Base-by-base conservation (phyloP, 2,329 filamentous ascomycete species). In the Ophiobolus disseminans region DNA sequence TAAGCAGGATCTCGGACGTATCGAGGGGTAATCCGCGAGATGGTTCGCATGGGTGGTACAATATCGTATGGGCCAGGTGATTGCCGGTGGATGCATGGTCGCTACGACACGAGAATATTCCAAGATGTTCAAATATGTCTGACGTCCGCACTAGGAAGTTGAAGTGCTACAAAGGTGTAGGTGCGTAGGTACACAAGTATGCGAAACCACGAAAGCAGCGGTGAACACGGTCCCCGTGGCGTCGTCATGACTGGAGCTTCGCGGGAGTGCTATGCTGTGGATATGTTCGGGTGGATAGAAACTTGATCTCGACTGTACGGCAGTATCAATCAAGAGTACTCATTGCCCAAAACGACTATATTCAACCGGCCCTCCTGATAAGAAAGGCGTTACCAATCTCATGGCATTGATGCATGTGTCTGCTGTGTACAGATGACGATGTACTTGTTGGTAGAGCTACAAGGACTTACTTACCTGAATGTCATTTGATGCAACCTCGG, bases 21-120 rank as follows among this genome's bases (percentile, higher is more conserved):
- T 45, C 32, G 42, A 26, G 34, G 38, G 35, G 34, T 35, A 35
- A 38, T n/a, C 25, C 20, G 28, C 40, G 44, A 41, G 39, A 28
- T 21, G 37, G 23, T 43, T 26, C 25, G 19, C 36, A 35, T 26
- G 17, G 5, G 48, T 64, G 14, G 50, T 45, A 62, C 57, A 48
- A 55, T 58, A 62, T 64, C 58, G 55, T 49, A 45, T 54, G 45
- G 39, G 38, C 39, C 46, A 39, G 44, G 19, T 37, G 35, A 34
- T 22, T 40, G 21, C 50, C 36, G 32, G 17, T 36, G 32, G 21
- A 59, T 52, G 57, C 50, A 60, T 55, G 45, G 51, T 63, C 46
- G 48, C 59, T 60, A 55, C 45, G 41, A 40, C 45, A 57, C 57
- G 59, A 63, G 47, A 58, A 56, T 48, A 35, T 35, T 14, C 34